A percentile compares a stretch with the other conserved stretches of the same genome.
These are phyloP conservation scores for Lachancea dasiensis DNA, from an alignment of 805 yeast genomes.

Conservation along the genomic window DNA sequence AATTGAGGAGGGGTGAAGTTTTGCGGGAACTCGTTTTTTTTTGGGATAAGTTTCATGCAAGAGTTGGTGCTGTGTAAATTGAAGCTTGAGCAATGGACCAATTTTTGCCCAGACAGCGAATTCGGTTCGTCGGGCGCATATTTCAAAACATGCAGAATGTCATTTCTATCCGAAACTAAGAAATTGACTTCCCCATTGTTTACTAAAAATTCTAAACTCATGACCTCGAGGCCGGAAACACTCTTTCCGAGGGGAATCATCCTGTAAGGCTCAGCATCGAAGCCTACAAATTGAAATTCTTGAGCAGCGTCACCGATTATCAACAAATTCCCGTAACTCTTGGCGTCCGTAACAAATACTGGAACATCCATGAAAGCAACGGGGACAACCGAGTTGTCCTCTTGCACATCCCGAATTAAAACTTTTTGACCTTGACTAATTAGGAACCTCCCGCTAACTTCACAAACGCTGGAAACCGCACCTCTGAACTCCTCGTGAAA, in stretches of 20 bases:
- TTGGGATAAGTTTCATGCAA: slow-evolving; percentile 42
- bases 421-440: slow-evolving; percentile 80
- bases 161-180: slow-evolving; percentile 61
- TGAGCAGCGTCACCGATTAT: slow-evolving; percentile 75
- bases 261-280: slow-evolving; percentile 92
- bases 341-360: slow-evolving; percentile 69
- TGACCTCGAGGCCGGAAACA: slow-evolving; percentile 52
- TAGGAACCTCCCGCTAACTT: slow-evolving; percentile 75
- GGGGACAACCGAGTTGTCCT: slow-evolving; percentile 80
- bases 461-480: slow-evolving; percentile 72
- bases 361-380: slow-evolving; percentile 92
- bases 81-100: slow-evolving; percentile 66
- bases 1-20: slow-evolving; percentile 32
- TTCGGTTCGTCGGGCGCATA: slow-evolving; percentile 90
- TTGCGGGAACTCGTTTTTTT: slow-evolving; percentile 29
- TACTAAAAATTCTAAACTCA: slow-evolving; percentile 56
- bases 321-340: slow-evolving; percentile 77
- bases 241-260: slow-evolving; percentile 77
- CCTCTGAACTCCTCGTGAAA: slow-evolving; percentile 75
- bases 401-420: slow-evolving; percentile 75
- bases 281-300: slow-evolving; percentile 70
- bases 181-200: slow-evolving; percentile 64
- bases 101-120: slow-evolving; percentile 71
- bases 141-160: slow-evolving; percentile 63
- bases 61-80: slow-evolving; percentile 59